phyloP scores from a whole-genome alignment of 129 eudicot species.

The Artemisia argyi region DNA sequence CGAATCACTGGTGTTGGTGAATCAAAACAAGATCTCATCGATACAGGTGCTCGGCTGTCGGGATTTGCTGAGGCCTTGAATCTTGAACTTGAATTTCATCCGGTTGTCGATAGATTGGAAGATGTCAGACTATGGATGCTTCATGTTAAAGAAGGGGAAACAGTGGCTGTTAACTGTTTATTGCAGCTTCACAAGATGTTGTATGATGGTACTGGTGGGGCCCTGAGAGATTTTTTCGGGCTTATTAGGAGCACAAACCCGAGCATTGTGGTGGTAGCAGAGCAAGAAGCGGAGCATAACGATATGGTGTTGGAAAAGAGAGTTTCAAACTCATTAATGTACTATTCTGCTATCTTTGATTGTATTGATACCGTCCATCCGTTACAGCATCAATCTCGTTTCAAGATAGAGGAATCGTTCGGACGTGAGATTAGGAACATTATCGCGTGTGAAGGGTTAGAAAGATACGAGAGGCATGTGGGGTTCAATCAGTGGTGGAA shows the following conservation, averaged over 20 bases:
- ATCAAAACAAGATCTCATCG: conserved; percentile 82
- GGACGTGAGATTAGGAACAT: conserved; percentile 85
- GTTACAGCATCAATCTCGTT: conserved; percentile 51
- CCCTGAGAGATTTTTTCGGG: conserved; percentile 67
- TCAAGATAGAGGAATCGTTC: conserved; percentile 75
- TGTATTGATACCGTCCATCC: conserved; percentile 60
- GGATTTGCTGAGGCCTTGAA: conserved; percentile 68
- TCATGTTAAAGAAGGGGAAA: conserved; percentile 84
- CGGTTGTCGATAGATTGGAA: conserved; percentile 85
- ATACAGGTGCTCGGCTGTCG: conserved; percentile 78
- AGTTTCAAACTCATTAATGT: conserved; percentile 55
- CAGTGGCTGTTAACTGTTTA: conserved; percentile 73
- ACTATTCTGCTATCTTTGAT: conserved; percentile 87
- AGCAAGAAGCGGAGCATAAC: conserved; percentile 90
- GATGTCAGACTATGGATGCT: conserved; percentile 98
- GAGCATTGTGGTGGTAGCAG: conserved; percentile 58
- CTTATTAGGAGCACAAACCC: conserved; percentile 84
- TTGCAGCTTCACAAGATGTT: conserved; percentile 87
- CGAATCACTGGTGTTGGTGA: conserved; percentile 88
- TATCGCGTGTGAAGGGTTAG: conserved; percentile 87
- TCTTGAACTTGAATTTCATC: conserved; percentile 80
- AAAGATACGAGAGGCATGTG: conserved; percentile 77
- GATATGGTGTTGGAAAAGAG: conserved; percentile 52
- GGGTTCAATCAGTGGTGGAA: conserved; percentile 61
- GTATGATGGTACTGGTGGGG: conserved; percentile 59